Percentiles rank a stretch among this genome's conserved stretches.
phyloP scores from a whole-genome alignment of 805 yeast genomes.

The Cyberlindnera nakhonratchasimensis region DNA sequence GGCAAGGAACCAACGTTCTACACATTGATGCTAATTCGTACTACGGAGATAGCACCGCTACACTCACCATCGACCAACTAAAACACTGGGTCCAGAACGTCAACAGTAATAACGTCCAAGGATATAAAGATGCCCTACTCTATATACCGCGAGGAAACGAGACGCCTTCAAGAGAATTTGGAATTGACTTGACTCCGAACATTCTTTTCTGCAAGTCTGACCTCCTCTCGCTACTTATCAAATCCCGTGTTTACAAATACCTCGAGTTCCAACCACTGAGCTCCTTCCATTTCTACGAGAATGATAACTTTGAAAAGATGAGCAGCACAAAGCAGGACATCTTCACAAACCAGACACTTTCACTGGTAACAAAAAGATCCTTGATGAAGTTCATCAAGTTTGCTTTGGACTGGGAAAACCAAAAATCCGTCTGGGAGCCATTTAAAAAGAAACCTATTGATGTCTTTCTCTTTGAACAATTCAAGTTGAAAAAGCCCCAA shows the following conservation, averaged over 20 bases:
- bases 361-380: slow-evolving; percentile 72
- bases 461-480: slow-evolving; percentile 57
- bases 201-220: slow-evolving; percentile 90
- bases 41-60: slow-evolving; percentile 87
- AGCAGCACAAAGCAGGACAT: slow-evolving; percentile 88
- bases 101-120: slow-evolving; percentile 36
- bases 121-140: slow-evolving; percentile 68
- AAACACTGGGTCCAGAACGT: slow-evolving; percentile 78
- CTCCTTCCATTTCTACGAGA: slow-evolving; percentile 90
- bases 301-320: slow-evolving; percentile 84
- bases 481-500: slow-evolving; percentile 70
- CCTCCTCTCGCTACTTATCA: slow-evolving; percentile 69
- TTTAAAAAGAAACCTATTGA: slow-evolving; percentile 55
- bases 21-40: slow-evolving; percentile 83
- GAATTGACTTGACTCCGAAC: slow-evolving; percentile 84
- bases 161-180: slow-evolving; percentile 61
- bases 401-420: slow-evolving; percentile 65
- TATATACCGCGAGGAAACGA: slow-evolving; percentile 67
- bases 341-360: slow-evolving; percentile 80
- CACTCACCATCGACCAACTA: slow-evolving; percentile 82
- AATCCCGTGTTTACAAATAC: slow-evolving; percentile 85
- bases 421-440: slow-evolving; percentile 52
- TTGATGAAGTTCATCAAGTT: slow-evolving; percentile 92
- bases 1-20: slow-evolving; percentile 96
- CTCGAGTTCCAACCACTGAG: slow-evolving; percentile 88